phyloP scores from a whole-genome alignment of 1,284 basidiomycete species.

The Takashimella tepidaria region DNA sequence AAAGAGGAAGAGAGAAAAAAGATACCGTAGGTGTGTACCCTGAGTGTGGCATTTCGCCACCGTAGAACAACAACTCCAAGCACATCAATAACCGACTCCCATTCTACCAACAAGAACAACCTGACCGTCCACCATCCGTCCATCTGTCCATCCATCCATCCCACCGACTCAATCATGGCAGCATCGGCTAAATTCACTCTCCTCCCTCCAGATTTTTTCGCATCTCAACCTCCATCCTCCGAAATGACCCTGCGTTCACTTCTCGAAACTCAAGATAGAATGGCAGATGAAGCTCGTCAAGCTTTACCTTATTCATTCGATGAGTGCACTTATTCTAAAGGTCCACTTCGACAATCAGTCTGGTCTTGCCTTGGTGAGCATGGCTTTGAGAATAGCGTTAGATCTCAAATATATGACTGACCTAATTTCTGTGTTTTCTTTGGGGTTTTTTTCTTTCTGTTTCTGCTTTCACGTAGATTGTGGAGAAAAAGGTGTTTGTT shows the following conservation, averaged over 20 bases:
- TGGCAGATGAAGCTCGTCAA: conserved; percentile 41
- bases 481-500: conserved; percentile 40
- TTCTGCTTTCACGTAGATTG: too few species aligned
- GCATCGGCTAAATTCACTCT: conserved; percentile 6
- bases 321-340: conserved; percentile 41
- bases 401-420: too few species aligned
- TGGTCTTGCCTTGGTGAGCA: conserved; percentile 45
- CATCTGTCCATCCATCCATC: not conserved
- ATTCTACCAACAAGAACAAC: too few species aligned
- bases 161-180: not conserved
- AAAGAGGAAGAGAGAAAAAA: too few species aligned
- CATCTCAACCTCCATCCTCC: conserved; percentile 20
- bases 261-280: conserved; percentile 33
- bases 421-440: too few species aligned
- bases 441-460: too few species aligned
- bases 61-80: too few species aligned
- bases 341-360: conserved; percentile 39
- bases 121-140: too few species aligned
- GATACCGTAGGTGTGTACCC: too few species aligned
- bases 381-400: too few species aligned
- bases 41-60: too few species aligned
- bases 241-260: conserved; percentile 39
- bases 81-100: too few species aligned
- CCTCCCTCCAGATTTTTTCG: conserved; percentile 23
- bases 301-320: conserved; percentile 44